Evolutionary conservation across 1,139 yeast species (phyloP), one percentile per base, ranked within the genome.

Genomic region (Hyphopichia pseudoburtonii): DNA sequence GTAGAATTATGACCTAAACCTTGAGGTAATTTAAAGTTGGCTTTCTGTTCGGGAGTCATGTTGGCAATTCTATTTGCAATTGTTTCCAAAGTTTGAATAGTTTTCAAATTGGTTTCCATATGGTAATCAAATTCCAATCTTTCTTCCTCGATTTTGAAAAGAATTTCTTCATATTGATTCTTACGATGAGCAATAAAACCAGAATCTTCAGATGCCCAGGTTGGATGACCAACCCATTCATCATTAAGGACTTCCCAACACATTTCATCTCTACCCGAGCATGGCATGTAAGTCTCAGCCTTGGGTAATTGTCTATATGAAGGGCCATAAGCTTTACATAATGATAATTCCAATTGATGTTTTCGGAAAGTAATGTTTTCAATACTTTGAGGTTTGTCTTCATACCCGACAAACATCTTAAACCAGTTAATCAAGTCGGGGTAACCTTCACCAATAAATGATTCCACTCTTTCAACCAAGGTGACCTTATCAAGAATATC

Each of bases 161-260:
- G 68, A 38, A 92, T 87, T 62, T 92, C 98, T 64, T 92, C 98
- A 58, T 90, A 92, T 64, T 92, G 98, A 57, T 94, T 92, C 62
- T 94, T 92, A 51, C 97, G 81, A 61, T 94, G 98, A 14, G 98
- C 96, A 57, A 92, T 90, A 56, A 90, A 92, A 0, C 98, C 98
- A 17, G 96, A 87, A 59, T 94, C 98, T 62, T 92, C 98, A 1
- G 97, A 90, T 1, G 97, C 98, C 98, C 98, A 94, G 5, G 96
- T 95, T 27, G 99, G 99, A 62, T 90, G 97, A 3, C 97, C 97
- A 18, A 92, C 97, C 97, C 97, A 94, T 63, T 92, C 97, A 59
- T 92, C 98, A 60, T 92, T 92, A 50, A 94, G 74, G 18, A 92
- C 96, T 58, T 92, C 97, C 97, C 97, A 90, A 59, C 98, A 94